These are phyloP conservation scores for Curvularia spicifera DNA, from an alignment of 2,329 filamentous ascomycete genomes.

Conservation along the genomic window DNA sequence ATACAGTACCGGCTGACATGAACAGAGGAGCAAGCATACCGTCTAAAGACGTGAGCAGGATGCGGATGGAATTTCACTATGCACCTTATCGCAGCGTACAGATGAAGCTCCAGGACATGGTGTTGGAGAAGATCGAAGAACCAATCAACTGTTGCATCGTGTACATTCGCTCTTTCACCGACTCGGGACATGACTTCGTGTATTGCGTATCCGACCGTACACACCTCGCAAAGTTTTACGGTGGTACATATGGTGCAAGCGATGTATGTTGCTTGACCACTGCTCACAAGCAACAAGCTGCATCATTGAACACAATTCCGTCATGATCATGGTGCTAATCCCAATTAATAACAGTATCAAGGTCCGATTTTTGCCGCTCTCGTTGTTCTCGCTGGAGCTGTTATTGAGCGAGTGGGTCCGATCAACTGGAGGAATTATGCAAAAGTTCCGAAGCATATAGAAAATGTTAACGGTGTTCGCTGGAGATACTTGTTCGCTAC, in stretches of 20 bases:
- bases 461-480: background rate
- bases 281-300: background rate
- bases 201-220: conserved; percentile 27
- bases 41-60: background rate
- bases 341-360: conserved; percentile 16
- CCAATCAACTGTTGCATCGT: conserved; percentile 17
- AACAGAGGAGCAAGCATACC: background rate
- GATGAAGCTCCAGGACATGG: background rate
- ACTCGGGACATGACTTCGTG: conserved; percentile 20
- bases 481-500: conserved; percentile 34
- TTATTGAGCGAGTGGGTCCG: background rate
- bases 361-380: conserved; percentile 26
- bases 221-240: conserved; percentile 20
- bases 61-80: conserved; percentile 12
- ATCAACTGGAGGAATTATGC: conserved; percentile 1
- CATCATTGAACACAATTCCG: background rate
- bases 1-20: background rate
- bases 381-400: background rate
- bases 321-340: background rate
- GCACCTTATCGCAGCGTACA: conserved; percentile 14
- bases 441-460: background rate
- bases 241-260: conserved; percentile 3
- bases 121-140: background rate
- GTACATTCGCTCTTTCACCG: conserved; percentile 31
- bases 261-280: background rate